Evolutionary conservation across 768 basidiomycete species (phyloP).

Genomic region (Rhodotorula diobovata): DNA sequence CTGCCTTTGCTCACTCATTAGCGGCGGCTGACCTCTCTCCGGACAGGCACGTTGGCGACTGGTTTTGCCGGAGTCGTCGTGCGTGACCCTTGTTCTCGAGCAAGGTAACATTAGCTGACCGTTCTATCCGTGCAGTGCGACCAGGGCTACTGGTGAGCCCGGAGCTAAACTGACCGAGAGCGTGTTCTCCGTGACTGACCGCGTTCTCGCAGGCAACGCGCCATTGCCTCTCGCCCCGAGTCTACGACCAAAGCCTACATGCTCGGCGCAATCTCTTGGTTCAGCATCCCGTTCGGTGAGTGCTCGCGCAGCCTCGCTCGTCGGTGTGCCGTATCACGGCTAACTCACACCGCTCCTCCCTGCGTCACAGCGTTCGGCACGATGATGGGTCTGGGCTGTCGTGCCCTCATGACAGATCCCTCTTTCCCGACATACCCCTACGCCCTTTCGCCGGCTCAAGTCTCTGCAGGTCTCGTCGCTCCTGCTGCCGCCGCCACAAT

Average conservation of each 20-base stretch:
- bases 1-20: slow-evolving; percentile 50
- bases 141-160: background rate
- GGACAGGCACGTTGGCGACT: slow-evolving; percentile 51
- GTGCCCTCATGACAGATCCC: slow-evolving; percentile 61
- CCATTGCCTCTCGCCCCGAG: background rate
- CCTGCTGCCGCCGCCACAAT: slow-evolving; percentile 77
- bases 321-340: no score
- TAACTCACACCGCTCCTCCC: slow-evolving; percentile 46
- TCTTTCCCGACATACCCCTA: slow-evolving; percentile 34
- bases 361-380: slow-evolving; percentile 60
- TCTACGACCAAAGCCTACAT: slow-evolving; percentile 4
- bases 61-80: slow-evolving; percentile 59
- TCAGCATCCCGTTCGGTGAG: background rate
- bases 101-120: slow-evolving; percentile 18
- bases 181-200: no score
- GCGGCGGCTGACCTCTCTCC: no score
- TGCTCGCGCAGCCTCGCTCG: no score
- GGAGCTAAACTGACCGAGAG: no score
- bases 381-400: slow-evolving; percentile 74
- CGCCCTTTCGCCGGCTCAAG: slow-evolving; percentile 53
- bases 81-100: slow-evolving; percentile 31
- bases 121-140: background rate
- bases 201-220: background rate
- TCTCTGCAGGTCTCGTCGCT: slow-evolving; percentile 75
- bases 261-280: slow-evolving; percentile 91